These are phyloP conservation scores for Candida nanaspora DNA, from an alignment of 805 yeast genomes.

Conservation along the genomic window DNA sequence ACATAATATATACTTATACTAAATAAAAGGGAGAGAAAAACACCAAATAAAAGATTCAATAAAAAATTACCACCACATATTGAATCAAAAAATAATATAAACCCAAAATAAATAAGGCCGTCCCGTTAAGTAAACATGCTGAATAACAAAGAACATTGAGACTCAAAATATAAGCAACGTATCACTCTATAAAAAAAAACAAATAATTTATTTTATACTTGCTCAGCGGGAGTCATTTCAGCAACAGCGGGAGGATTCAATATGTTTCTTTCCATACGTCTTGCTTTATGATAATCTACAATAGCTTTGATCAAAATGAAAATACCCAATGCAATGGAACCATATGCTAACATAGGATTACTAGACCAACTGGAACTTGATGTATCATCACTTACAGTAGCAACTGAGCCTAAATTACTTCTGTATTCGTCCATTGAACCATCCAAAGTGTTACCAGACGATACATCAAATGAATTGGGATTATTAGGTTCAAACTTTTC, in stretches of 20 bases:
- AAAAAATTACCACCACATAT: too few relatives aligned
- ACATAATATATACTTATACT: background rate
- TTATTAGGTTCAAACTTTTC: constrained; percentile 44
- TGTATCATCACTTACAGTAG: constrained; percentile 5
- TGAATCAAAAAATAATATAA: too few relatives aligned
- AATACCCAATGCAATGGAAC: constrained; percentile 61
- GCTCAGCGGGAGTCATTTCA: background rate
- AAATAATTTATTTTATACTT: background rate
- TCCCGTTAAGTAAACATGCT: too few relatives aligned
- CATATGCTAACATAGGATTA: constrained; percentile 52
- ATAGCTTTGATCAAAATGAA: constrained; percentile 60
- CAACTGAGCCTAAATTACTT: constrained; percentile 13
- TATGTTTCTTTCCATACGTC: constrained; percentile 63
- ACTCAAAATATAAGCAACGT: background rate
- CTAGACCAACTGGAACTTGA: constrained; percentile 9
- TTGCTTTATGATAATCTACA: constrained; percentile 69
- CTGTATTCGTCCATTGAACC: constrained; percentile 21
- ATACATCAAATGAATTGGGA: constrained; percentile 50
- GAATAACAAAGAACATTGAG: too few relatives aligned
- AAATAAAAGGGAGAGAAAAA: background rate
- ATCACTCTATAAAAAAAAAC: background rate
- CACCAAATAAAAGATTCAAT: too few relatives aligned
- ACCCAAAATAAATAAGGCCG: too few relatives aligned
- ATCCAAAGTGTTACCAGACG: constrained; percentile 11
- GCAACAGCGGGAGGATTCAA: constrained; percentile 9